Evolutionary conservation across 2,329 filamentous ascomycete genomes (phyloP).

Genomic region (Cephalotrichum gorgonifer): DNA sequence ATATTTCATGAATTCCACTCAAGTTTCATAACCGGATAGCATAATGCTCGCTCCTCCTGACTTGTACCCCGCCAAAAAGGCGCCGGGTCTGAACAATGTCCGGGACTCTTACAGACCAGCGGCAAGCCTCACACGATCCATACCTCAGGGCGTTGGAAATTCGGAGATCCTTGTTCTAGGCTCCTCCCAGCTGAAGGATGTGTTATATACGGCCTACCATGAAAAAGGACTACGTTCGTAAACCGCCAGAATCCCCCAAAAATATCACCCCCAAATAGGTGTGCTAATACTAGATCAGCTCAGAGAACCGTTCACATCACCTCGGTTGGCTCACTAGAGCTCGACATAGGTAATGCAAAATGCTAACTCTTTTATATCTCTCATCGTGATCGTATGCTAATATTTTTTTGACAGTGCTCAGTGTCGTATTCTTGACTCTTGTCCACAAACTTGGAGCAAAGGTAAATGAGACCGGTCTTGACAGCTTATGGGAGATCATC

Average conservation of each 20-base stretch:
- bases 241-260: neutral
- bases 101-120: conserved; percentile 3
- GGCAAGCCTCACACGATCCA: conserved; percentile 1
- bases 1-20: neutral
- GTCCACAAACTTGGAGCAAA: neutral
- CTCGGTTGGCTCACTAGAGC: neutral
- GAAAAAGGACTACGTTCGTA: conserved; percentile 2
- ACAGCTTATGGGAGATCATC: conserved; percentile 1
- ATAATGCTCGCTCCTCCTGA: neutral
- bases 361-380: neutral
- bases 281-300: neutral
- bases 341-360: conserved; percentile 1
- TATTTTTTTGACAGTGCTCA: neutral
- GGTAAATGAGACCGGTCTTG: neutral
- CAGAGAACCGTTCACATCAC: conserved; percentile 1
- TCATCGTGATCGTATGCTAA: neutral
- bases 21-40: too few species aligned
- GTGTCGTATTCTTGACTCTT: conserved; percentile 2
- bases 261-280: neutral
- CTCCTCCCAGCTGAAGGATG: conserved; percentile 1
- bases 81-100: conserved; percentile 2
- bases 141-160: conserved; percentile 4
- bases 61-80: neutral
- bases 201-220: conserved; percentile 4
- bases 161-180: neutral